phyloP scores from a whole-genome alignment of 2,329 filamentous ascomycete species.

The Aspergillus pseudoterreus region DNA sequence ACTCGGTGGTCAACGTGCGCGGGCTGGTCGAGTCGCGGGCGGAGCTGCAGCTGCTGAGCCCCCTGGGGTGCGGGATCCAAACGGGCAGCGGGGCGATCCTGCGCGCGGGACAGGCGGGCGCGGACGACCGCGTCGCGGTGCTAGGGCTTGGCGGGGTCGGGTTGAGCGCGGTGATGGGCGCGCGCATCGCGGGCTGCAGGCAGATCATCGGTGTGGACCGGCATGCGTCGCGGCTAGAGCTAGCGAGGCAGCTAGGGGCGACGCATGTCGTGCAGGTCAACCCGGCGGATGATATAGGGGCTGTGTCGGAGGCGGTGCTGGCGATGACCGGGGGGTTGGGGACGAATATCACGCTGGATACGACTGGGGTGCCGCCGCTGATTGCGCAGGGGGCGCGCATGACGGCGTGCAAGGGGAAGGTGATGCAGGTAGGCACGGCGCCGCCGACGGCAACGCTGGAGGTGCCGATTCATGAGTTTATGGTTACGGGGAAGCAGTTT shows the following conservation, averaged over 20 bases:
- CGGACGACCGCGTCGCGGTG: constrained; percentile 38
- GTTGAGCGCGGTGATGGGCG: constrained; percentile 47
- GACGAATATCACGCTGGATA: constrained; percentile 48
- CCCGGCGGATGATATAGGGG: constrained; percentile 17
- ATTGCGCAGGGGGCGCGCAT: constrained; percentile 43
- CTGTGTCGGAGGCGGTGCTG: constrained; percentile 34
- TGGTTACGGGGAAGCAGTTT: constrained; percentile 47
- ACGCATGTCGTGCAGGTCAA: constrained; percentile 34
- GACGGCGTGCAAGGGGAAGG: constrained; percentile 44
- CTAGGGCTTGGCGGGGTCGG: constrained; percentile 48
- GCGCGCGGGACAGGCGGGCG: constrained; percentile 34
- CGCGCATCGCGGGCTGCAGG: constrained; percentile 40
- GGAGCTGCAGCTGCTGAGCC: constrained; percentile 40
- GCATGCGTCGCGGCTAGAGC: constrained; percentile 31
- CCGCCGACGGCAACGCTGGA: constrained; percentile 41
- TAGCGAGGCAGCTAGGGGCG: constrained; percentile 40
- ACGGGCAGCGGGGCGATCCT: constrained; percentile 43
- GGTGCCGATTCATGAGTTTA: constrained; percentile 44
- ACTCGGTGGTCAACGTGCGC: constrained; percentile 42
- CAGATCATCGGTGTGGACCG: constrained; percentile 43
- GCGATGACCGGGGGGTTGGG: constrained; percentile 38
- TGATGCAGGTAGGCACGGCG: constrained; percentile 50
- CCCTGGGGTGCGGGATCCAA: constrained; percentile 47
- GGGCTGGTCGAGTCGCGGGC: constrained; percentile 28
- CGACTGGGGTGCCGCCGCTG: constrained; percentile 45